phyloP scores from a whole-genome alignment of 495 filamentous ascomycete genomes.

The Hypoxylon trugodes region DNA sequence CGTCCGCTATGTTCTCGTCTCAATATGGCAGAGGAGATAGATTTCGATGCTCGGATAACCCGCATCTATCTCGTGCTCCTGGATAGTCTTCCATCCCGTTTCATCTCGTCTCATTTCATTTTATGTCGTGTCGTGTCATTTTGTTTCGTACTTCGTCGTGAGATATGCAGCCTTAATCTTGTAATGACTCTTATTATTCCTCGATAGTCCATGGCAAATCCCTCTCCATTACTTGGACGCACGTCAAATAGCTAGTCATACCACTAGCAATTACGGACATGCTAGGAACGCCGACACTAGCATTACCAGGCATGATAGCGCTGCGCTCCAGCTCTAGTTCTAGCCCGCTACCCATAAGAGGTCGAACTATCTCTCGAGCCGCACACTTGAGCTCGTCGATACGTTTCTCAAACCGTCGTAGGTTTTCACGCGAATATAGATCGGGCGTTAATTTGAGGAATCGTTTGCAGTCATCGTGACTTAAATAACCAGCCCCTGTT shows the following conservation, averaged over 20 bases:
- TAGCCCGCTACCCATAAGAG: constrained; percentile 82
- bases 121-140: constrained; percentile 7
- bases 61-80: constrained; percentile 3
- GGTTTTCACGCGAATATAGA: constrained; percentile 73
- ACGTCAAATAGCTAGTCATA: constrained; percentile 78
- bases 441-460: constrained; percentile 82
- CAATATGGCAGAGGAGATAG: not conserved
- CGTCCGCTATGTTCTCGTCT: not conserved
- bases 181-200: constrained; percentile 25
- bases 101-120: constrained; percentile 15
- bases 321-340: constrained; percentile 69
- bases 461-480: constrained; percentile 85
- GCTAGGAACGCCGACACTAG: constrained; percentile 49
- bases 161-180: not conserved
- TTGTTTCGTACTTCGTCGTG: not conserved
- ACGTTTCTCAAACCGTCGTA: constrained; percentile 82
- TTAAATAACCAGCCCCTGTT: constrained; percentile 69
- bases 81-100: not conserved
- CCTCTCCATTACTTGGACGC: constrained; percentile 75
- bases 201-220: constrained; percentile 77
- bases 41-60: not conserved
- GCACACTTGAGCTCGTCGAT: constrained; percentile 87
- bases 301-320: constrained; percentile 16
- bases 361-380: constrained; percentile 82
- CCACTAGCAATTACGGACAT: constrained; percentile 22